Conservation (phyloP, 148 eudicot species). For the Simmondsia chinensis region DNA sequence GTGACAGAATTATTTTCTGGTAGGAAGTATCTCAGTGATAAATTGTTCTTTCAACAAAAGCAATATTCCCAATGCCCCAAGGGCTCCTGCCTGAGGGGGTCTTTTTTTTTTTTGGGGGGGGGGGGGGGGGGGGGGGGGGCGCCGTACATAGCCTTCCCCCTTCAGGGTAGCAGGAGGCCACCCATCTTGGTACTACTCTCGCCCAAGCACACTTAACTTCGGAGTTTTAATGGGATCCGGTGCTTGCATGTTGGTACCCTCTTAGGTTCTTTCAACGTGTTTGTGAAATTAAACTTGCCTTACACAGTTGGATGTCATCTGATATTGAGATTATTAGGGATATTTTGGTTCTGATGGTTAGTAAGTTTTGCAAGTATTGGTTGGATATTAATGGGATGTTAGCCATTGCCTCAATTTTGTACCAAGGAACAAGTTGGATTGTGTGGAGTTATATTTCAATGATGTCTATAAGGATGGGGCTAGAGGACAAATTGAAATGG, state of each 20-base stretch:
- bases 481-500: background rate
- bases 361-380: slow-evolving; percentile 8
- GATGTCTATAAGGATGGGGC: background rate
- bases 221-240: too few species aligned
- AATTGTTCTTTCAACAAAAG: background rate
- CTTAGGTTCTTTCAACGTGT: background rate
- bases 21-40: background rate
- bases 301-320: background rate
- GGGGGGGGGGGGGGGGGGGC: too few species aligned
- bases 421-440: slow-evolving; percentile 6
- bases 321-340: background rate
- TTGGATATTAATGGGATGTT: background rate
- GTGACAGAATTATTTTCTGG: background rate
- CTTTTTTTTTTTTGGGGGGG: too few species aligned
- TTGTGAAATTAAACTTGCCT: slow-evolving; percentile 1
- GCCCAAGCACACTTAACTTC: too few species aligned
- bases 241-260: too few species aligned
- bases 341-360: background rate
- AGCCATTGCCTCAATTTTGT: slow-evolving; percentile 5
- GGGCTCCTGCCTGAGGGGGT: too few species aligned
- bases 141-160: too few species aligned
- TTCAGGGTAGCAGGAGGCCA: too few species aligned
- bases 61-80: too few species aligned
- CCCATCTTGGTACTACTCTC: too few species aligned
- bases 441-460: slow-evolving; percentile 4